Conservation (phyloP, 768 basidiomycete genomes). For the Mycena vitilis region DNA sequence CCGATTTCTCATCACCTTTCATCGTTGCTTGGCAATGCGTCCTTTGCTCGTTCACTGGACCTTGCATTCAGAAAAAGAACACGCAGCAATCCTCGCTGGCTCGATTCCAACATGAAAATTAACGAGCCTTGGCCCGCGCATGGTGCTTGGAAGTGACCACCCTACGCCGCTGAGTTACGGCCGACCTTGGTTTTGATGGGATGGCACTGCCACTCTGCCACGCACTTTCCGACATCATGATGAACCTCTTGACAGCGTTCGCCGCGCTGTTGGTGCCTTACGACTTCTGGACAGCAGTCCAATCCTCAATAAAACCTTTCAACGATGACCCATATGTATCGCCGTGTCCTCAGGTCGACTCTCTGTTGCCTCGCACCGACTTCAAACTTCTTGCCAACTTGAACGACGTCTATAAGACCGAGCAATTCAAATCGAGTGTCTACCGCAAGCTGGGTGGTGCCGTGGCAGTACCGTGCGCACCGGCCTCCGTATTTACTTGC, state of each 20-base stretch:
- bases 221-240: too few relatives aligned
- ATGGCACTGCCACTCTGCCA: too few relatives aligned
- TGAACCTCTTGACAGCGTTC: not conserved
- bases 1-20: too few relatives aligned
- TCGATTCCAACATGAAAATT: too few relatives aligned
- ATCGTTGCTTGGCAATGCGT: too few relatives aligned
- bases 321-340: not conserved
- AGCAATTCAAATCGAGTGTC: slow-evolving; percentile 41
- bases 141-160: too few relatives aligned
- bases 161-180: too few relatives aligned
- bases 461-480: slow-evolving; percentile 44
- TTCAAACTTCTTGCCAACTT: not conserved
- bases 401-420: slow-evolving; percentile 21
- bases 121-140: too few relatives aligned
- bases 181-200: too few relatives aligned
- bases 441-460: slow-evolving; percentile 48
- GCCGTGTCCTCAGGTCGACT: slow-evolving; percentile 18
- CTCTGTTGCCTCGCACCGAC: slow-evolving; percentile 12
- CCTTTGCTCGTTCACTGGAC: too few relatives aligned
- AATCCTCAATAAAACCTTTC: not conserved
- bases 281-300: not conserved
- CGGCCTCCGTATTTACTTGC: not conserved
- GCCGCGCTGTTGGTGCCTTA: not conserved
- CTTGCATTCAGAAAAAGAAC: too few relatives aligned
- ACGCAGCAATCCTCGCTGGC: too few relatives aligned